phyloP scores from a whole-genome alignment of 805 yeast species.

The Candida namnaoensis region DNA sequence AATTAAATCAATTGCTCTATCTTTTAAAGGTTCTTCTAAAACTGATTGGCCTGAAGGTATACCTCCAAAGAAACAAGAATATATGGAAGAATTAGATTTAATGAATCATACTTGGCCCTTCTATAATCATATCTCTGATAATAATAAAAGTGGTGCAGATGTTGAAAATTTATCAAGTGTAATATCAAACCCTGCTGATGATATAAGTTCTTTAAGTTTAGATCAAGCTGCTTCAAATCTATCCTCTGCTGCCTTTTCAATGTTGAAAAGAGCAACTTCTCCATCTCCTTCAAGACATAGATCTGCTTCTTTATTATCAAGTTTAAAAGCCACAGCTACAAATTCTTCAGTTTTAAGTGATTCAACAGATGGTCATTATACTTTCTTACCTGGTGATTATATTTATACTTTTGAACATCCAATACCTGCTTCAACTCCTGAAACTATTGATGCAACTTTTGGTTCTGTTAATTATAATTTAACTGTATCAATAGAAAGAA shows the following conservation, averaged over 20 bases:
- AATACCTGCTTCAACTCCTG: slow-evolving; percentile 76
- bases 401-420: slow-evolving; percentile 89
- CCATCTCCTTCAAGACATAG: slow-evolving; percentile 14
- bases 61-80: slow-evolving; percentile 75
- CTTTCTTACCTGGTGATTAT: slow-evolving; percentile 83
- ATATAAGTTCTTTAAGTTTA: slow-evolving; percentile 16
- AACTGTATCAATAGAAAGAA: slow-evolving; percentile 62
- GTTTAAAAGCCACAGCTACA: slow-evolving; percentile 4
- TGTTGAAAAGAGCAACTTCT: slow-evolving; percentile 16
- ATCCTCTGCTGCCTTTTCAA: slow-evolving; percentile 13
- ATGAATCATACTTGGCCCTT: slow-evolving; percentile 90
- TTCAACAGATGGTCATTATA: slow-evolving; percentile 20
- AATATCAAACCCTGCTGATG: slow-evolving; percentile 4
- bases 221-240: slow-evolving; percentile 7
- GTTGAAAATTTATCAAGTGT: slow-evolving; percentile 7
- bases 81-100: slow-evolving; percentile 54
- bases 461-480: slow-evolving; percentile 71
- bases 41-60: slow-evolving; percentile 99
- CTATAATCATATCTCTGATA: slow-evolving; percentile 37
- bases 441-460: slow-evolving; percentile 66
- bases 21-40: slow-evolving; percentile 58
- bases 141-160: slow-evolving; percentile 35
- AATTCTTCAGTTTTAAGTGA: not conserved
- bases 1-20: slow-evolving; percentile 52
- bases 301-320: slow-evolving; percentile 2